Base-by-base conservation (phyloP, 1,284 basidiomycete species). In the Leccinum griseonigrum region DNA sequence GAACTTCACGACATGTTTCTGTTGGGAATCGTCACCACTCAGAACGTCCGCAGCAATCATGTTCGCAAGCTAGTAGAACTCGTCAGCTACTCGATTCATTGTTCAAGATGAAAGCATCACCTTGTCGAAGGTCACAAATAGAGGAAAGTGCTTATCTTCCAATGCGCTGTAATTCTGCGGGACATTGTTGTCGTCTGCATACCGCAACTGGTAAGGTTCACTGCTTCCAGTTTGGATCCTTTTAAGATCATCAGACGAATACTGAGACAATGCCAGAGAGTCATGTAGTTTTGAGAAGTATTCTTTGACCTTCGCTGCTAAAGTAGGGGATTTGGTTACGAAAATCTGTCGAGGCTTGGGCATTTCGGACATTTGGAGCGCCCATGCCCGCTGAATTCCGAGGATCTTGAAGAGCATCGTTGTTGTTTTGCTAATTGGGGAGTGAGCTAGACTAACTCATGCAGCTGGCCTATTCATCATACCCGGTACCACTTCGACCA, bases 401-500 rank as follows among this genome's bases (percentile, higher is more conserved):
- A 90, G 76, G 81, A 90, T 90, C 74, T 88, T 89, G 77, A 86
- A 87, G 0, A 89, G 73, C 82, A 90, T 87, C 0, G 87, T 88
- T 0, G 88, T 90, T 0, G 88, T 91, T 81, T 91, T 91, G 5
- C 87, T 89, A 56, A 29, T 13, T 1, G 3, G 28, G 53, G n/a
- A 10, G n/a, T 46, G 10, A 46, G 54, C 8, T 52, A 38, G 40
- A 22, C 16, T 0, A 16, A 2, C 16, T 8, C 4, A 26, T 13
- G 53, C 1, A 1, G 40, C 3, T 63, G n/a, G 29, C 10, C 40
- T 11, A 43, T 11, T 18, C 29, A 16, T 59, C 76, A 18, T 70
- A 88, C 87, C 88, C 87, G 0, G 88, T 91, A 3, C 89, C 89
- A 66, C 88, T 90, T 46, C 89, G 77, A 0, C 88, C 89, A 2